Evolutionary conservation across 441 rosid genomes (phyloP), one percentile per base, ranked within the genome.

Genomic region (Cnidoscolus chayamansa): DNA sequence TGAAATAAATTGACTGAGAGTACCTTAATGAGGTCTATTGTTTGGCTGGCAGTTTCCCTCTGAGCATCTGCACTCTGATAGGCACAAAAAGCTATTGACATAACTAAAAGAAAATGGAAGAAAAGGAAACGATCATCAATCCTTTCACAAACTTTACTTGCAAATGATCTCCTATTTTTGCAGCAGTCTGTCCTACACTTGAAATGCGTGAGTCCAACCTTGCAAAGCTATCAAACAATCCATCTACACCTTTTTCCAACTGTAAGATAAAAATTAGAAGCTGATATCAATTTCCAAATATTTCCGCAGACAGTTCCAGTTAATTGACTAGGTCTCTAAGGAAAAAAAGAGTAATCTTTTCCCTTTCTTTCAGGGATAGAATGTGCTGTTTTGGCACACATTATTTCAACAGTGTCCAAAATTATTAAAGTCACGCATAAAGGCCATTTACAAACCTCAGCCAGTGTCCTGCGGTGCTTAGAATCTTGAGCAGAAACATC

Each of bases 101-200:
- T 20, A 70, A 31, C 67, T 16, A 40, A 15, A 68, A 25, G 25
- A 31, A 63, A 68, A 32, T 63, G 64, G 60, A 64, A 4, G 51
- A 31, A 30, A 68, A 65, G 35, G n/a, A 71, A 63, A 43, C 5
- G 61, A 69, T 19, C 30, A 74, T 61, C 62, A 61, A 57, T 66
- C 25, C 64, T 31, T 12, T 45, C 61, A 72, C 48, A 65, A 74
- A 63, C 6, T 67, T 78, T 79, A 91, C 99, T 93, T 96, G 98
- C 84, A 93, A 87, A 86, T 96, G 99, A 81, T 96, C 99, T 81
- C 99, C 99, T 60, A 96, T 93, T 85, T 96, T 96, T 31, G 98
- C 99, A 78, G 98, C 99, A 78, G 99, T 96, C 88, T 93, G 99
- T 75, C 99, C 98, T 73, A 96, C 99, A 84, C 98, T 91, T 65